A percentile compares a stretch with the other conserved stretches of the same genome.
Evolutionary conservation across 352 stramenopile genomes (phyloP).

Genomic region (Elongisporangium prolatum): DNA sequence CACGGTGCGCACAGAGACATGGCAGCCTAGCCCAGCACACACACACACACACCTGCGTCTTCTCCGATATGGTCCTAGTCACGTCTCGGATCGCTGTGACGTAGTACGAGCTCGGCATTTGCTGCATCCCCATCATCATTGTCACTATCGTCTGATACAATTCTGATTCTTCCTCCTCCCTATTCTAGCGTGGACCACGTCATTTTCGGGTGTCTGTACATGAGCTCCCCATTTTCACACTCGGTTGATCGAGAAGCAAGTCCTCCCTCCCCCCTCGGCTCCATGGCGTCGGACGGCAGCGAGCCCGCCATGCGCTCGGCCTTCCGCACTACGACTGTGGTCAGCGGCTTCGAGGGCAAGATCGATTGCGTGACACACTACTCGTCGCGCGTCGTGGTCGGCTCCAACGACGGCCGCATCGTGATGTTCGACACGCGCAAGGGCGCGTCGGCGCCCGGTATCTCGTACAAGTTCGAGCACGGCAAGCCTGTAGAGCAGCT

Average conservation of each 20-base stretch:
- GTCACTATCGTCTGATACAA: no score
- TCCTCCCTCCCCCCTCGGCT: not conserved
- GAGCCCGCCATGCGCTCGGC: constrained; percentile 44
- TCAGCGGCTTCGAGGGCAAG: constrained; percentile 74
- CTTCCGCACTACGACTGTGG: constrained; percentile 72
- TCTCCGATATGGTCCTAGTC: constrained; percentile 61
- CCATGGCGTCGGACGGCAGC: constrained; percentile 13
- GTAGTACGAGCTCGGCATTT: constrained; percentile 25
- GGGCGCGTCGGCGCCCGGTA: constrained; percentile 46
- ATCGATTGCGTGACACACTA: constrained; percentile 85
- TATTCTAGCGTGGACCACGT: constrained; percentile 1
- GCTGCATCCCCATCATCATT: constrained; percentile 7
- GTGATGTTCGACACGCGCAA: constrained; percentile 89
- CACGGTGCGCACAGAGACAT: not conserved
- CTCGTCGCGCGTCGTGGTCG: constrained; percentile 81
- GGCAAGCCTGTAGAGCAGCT: constrained; percentile 74
- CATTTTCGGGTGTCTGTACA: not conserved
- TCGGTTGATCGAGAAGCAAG: not conserved
- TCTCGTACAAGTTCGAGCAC: constrained; percentile 70
- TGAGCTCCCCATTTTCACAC: not conserved
- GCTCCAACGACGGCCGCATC: constrained; percentile 71
- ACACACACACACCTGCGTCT: constrained; percentile 47
- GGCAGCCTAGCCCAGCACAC: no score
- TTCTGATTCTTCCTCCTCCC: constrained; percentile 8
- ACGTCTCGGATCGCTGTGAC: constrained; percentile 50